These are phyloP conservation scores for Xylaria sp. DNA, from an alignment of 2,329 filamentous ascomycete genomes.

Conservation along the genomic window DNA sequence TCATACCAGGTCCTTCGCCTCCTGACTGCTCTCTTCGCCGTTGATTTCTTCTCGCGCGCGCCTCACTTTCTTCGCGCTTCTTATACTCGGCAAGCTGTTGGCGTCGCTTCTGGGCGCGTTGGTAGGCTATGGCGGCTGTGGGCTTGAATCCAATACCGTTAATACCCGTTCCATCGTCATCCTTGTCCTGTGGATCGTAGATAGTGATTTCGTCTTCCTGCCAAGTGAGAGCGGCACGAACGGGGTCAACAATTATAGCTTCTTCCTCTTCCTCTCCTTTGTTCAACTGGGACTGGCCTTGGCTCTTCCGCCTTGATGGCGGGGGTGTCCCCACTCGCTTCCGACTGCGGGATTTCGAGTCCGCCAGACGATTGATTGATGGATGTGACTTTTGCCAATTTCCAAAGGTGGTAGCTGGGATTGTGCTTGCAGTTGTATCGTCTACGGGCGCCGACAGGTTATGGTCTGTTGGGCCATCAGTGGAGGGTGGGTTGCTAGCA, in stretches of 20 bases:
- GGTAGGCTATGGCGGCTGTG: constrained; percentile 64
- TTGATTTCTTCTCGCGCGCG: constrained; percentile 60
- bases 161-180: constrained; percentile 70
- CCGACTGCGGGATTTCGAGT: constrained; percentile 46
- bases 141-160: constrained; percentile 72
- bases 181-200: constrained; percentile 67
- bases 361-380: constrained; percentile 47
- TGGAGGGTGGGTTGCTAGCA: neutral
- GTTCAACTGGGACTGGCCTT: constrained; percentile 34
- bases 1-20: constrained; percentile 35
- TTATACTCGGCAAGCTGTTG: constrained; percentile 68
- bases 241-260: constrained; percentile 54
- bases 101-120: constrained; percentile 60
- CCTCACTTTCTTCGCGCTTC: constrained; percentile 65
- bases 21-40: constrained; percentile 49
- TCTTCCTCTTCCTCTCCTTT: constrained; percentile 41
- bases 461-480: constrained; percentile 28
- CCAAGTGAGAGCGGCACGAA: constrained; percentile 68
- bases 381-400: constrained; percentile 45
- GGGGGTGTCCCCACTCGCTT: constrained; percentile 40
- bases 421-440: constrained; percentile 26
- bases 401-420: constrained; percentile 27
- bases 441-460: constrained; percentile 35
- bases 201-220: constrained; percentile 72
- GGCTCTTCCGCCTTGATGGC: constrained; percentile 31